Conservation (phyloP, 1,284 basidiomycete genomes). For the Xerocomus nothofagi region DNA sequence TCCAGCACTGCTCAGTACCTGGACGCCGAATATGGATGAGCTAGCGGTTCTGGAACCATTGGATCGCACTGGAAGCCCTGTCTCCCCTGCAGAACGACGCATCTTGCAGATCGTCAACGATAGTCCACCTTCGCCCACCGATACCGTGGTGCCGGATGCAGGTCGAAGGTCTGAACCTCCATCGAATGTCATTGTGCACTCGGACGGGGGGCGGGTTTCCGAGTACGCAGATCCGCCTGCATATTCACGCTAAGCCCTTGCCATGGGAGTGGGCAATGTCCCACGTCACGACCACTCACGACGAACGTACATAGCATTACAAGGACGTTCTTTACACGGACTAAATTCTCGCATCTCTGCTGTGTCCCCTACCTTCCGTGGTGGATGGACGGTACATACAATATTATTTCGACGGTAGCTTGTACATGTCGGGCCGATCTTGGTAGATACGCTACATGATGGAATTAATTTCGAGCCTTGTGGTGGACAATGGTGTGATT, state of each 20-base stretch:
- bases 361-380: constrained; percentile 2
- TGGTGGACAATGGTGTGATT: constrained; percentile 29
- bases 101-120: constrained; percentile 33
- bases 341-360: constrained; percentile 9
- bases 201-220: constrained; percentile 24
- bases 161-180: background rate
- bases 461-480: background rate
- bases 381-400: constrained; percentile 20
- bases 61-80: constrained; percentile 25
- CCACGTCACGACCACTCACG: constrained; percentile 16
- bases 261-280: constrained; percentile 5
- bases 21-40: constrained; percentile 27
- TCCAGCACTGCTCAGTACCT: constrained; percentile 7
- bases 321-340: constrained; percentile 22
- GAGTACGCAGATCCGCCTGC: constrained; percentile 22
- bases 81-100: constrained; percentile 21
- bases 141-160: background rate
- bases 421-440: background rate
- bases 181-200: constrained; percentile 27
- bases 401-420: constrained; percentile 7
- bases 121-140: constrained; percentile 23
- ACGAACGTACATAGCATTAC: constrained; percentile 15
- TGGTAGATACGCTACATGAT: constrained; percentile 9
- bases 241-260: constrained; percentile 22
- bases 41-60: constrained; percentile 19